Evolutionary conservation across 441 rosid species (phyloP).

Genomic region (Eruca vesicaria): DNA sequence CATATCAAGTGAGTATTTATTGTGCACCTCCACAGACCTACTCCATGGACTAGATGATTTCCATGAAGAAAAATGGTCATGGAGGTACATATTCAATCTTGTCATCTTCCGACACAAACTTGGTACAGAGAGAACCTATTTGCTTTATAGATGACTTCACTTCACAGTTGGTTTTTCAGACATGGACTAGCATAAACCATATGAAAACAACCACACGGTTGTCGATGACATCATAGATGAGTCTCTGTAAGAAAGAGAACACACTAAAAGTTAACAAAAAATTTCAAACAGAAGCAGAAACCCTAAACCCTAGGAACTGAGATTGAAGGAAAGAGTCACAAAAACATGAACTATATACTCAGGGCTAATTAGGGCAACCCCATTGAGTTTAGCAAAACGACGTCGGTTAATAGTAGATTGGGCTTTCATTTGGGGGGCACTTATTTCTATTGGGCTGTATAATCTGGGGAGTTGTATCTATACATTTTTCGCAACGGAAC

Average conservation of each 20-base stretch:
- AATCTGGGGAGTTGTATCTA: too few relatives aligned
- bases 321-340: background rate
- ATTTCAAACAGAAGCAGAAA: background rate
- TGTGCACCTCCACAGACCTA: slow-evolving; percentile 9
- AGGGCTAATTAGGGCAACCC: slow-evolving; percentile 26
- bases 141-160: slow-evolving; percentile 56
- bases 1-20: background rate
- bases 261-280: background rate
- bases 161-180: background rate
- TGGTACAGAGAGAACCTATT: slow-evolving; percentile 33
- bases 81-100: slow-evolving; percentile 29
- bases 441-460: background rate
- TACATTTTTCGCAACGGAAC: too few relatives aligned
- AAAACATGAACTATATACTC: background rate
- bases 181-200: background rate
- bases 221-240: slow-evolving; percentile 41
- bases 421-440: background rate
- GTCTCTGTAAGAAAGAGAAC: background rate
- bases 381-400: background rate
- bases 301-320: background rate
- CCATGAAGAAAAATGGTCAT: slow-evolving; percentile 1
- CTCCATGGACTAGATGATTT: background rate
- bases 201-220: background rate
- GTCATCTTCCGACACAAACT: slow-evolving; percentile 59
- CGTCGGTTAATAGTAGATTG: background rate